Evolutionary conservation across 2,329 filamentous ascomycete genomes (phyloP), one percentile per base, ranked within the genome.

Genomic region (Chaetomiaceae sp.): DNA sequence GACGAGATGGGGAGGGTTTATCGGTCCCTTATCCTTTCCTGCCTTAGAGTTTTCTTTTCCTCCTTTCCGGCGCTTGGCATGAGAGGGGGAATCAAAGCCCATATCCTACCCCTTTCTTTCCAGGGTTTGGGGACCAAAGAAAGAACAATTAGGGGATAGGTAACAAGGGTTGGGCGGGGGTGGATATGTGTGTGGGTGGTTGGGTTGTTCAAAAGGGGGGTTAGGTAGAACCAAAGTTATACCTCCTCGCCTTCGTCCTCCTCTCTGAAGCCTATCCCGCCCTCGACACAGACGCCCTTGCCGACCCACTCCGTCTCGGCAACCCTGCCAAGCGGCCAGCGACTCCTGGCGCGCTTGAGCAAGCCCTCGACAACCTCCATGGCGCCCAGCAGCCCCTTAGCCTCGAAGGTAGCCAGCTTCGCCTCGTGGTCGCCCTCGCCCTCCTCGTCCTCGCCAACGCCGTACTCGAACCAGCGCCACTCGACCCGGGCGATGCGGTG

Each of bases 401-500:
- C 81, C 51, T 79, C 78, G 57, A 85, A 83, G 55, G 79, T 83
- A 59, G 66, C 74, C 55, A 73, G 70, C 58, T 81, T 75, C 3
- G 76, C 76, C 43, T 96, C 89, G 76, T 95, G 93, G 48, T 96
- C 89, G 31, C 89, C 90, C 49, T 95, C 59, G 3, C 60, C 60
- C 0, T 62, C 61, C 33, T 58, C 55, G 1, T 50, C 58, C 4
- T 58, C 87, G 10, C 86, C 82, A 51, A 90, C 85, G 2, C 84
- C 89, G 64, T 86, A 96, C 54, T 87, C 82, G 55, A 89, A 83
- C 93, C 93, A 99, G 42, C 86, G 83, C 93, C 93, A 99, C 65
- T 99, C 93, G 44, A 91, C 88, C 31, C 93, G 79, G 2, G 93
- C 93, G 55, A 99, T 97, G n/a, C 91, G 85, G 66, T 99, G 93